Percentiles rank a stretch among this genome's conserved stretches.
Evolutionary conservation across 1,139 yeast genomes (phyloP).

Genomic region (Geotrichum cucujoidarum): DNA sequence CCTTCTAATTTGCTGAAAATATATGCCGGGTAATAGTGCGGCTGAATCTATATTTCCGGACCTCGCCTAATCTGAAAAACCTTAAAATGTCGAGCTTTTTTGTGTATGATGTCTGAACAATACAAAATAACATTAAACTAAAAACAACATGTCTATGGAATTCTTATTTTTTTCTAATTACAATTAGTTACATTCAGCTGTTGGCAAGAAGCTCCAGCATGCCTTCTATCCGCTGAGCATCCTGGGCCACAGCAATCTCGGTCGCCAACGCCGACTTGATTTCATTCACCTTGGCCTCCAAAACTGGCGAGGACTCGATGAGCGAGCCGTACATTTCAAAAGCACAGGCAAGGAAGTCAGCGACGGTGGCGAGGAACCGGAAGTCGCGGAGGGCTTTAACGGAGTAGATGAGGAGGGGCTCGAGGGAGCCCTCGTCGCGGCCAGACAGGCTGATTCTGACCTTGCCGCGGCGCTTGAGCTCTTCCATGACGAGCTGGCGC

Average conservation of each 20-base stretch:
- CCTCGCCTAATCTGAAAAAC: no score
- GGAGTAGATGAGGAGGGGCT: slow-evolving; percentile 84
- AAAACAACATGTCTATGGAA: neutral
- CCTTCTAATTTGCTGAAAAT: slow-evolving; percentile 7
- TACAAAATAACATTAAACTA: no score
- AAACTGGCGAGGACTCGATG: slow-evolving; percentile 70
- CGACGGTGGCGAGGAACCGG: slow-evolving; percentile 64
- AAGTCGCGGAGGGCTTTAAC: slow-evolving; percentile 69
- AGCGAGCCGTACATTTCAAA: slow-evolving; percentile 72
- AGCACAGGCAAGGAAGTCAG: slow-evolving; percentile 80
- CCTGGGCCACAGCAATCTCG: slow-evolving; percentile 75
- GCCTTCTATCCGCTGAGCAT: slow-evolving; percentile 86
- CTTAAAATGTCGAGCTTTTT: no score
- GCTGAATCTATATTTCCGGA: neutral
- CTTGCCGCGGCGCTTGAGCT: slow-evolving; percentile 82
- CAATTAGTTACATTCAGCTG: slow-evolving; percentile 11
- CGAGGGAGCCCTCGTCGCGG: slow-evolving; percentile 79
- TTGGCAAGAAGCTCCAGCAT: slow-evolving; percentile 74
- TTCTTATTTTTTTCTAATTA: neutral
- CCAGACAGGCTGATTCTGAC: slow-evolving; percentile 70
- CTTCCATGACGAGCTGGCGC: slow-evolving; percentile 75
- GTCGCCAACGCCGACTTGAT: slow-evolving; percentile 52
- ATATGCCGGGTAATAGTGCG: slow-evolving; percentile 4
- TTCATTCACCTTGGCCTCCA: slow-evolving; percentile 64
- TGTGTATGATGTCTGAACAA: no score